A percentile compares a stretch with the other conserved stretches of the same genome.
Evolutionary conservation across 1,139 yeast genomes (phyloP).

Genomic region (Blastobotrys ciferrii): DNA sequence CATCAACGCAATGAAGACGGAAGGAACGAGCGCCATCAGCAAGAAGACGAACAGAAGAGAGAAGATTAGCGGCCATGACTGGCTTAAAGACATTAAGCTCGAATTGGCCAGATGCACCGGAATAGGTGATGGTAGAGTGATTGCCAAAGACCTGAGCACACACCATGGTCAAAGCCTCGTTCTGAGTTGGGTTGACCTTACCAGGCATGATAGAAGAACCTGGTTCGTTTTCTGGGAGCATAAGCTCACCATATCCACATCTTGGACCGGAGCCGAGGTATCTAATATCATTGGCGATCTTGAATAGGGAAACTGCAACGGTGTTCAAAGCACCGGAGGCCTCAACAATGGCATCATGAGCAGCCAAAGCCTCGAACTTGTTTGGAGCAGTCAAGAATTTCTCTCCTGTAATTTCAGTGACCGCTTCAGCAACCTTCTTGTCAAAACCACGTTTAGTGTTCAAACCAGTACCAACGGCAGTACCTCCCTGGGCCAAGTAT

Average conservation of each 20-base stretch:
- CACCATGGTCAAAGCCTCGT: conserved; percentile 98
- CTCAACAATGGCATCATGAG: conserved; percentile 97
- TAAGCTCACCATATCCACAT: conserved; percentile 96
- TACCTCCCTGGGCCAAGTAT: conserved; percentile 96
- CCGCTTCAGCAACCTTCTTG: conserved; percentile 74
- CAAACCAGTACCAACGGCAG: conserved; percentile 98
- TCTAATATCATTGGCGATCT: conserved; percentile 96
- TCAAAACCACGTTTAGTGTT: conserved; percentile 92
- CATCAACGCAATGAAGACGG: conserved; percentile 92
- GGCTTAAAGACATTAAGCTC: conserved; percentile 98
- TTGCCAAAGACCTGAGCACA: conserved; percentile 97
- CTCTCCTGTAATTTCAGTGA: conserved; percentile 79
- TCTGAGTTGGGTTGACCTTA: conserved; percentile 98
- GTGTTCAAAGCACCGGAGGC: conserved; percentile 97
- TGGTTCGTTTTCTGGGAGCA: conserved; percentile 97
- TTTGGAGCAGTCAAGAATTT: conserved; percentile 93
- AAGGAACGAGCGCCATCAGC: conserved; percentile 89
- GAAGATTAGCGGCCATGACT: conserved; percentile 84
- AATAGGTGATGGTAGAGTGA: conserved; percentile 90
- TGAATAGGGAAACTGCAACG: conserved; percentile 86
- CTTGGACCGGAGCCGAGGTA: conserved; percentile 99
- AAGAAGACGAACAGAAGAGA: conserved; percentile 79
- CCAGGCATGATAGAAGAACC: conserved; percentile 99
- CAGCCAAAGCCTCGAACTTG: conserved; percentile 98
- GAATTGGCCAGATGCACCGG: conserved; percentile 98